Conservation (phyloP, 2,329 filamentous ascomycete genomes). For the Penicillium glabrum region DNA sequence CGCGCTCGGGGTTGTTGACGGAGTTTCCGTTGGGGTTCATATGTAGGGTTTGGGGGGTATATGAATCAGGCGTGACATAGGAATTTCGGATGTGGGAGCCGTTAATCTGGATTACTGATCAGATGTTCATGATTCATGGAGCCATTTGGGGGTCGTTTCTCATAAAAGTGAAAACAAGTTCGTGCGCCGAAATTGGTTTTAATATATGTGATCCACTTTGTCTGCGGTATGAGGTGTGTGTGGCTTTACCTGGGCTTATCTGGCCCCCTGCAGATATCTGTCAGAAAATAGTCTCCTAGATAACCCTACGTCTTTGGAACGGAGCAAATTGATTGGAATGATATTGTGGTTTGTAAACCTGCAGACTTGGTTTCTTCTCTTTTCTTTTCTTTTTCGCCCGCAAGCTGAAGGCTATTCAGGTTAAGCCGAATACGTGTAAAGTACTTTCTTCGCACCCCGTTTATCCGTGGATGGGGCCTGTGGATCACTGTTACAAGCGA, state of each 20-base stretch:
- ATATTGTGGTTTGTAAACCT: not conserved
- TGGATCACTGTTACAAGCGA: not conserved
- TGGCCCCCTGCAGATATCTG: not conserved
- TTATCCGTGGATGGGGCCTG: not conserved
- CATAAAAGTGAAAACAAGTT: not conserved
- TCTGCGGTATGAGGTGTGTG: not conserved
- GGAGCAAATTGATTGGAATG: not conserved
- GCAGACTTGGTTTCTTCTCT: not conserved
- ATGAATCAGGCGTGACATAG: not conserved
- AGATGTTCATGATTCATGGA: not conserved
- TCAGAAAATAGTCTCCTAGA: not conserved
- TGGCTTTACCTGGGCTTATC: not conserved
- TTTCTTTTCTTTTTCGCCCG: not conserved
- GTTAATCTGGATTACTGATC: not conserved
- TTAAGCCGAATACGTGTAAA: not conserved
- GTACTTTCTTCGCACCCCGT: not conserved
- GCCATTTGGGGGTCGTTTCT: not conserved
- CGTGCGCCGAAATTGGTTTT: not conserved
- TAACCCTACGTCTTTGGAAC: not conserved
- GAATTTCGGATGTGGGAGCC: not conserved
- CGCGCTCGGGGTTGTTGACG: not conserved
- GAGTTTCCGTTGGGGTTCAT: not conserved
- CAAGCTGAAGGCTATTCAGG: not conserved
- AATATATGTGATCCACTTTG: not conserved
- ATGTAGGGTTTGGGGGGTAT: not conserved